Conservation (phyloP, 306 rosid genomes). For the Quercus bicolor region DNA sequence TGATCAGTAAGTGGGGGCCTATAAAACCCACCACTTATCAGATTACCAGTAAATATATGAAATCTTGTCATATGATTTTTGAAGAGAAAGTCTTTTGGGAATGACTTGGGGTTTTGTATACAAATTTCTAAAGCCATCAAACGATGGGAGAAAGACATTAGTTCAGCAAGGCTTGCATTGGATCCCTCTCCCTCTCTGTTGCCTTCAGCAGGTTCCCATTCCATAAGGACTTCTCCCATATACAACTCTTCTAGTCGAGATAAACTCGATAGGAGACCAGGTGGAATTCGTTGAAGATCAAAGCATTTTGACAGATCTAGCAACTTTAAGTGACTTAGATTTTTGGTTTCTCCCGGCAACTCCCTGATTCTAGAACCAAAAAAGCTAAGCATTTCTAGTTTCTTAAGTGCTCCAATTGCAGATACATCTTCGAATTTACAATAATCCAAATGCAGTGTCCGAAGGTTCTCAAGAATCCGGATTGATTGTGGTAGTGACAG, state of each 20-base stretch:
- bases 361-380: not conserved
- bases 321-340: not conserved
- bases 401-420: not conserved
- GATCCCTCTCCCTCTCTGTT: not conserved
- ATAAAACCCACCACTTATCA: not conserved
- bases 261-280: not conserved
- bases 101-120: not conserved
- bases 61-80: too few relatives aligned
- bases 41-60: too few relatives aligned
- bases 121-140: slow-evolving; percentile 5
- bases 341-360: not conserved
- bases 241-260: not conserved
- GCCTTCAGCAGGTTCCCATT: not conserved
- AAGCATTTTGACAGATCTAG: not conserved
- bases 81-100: too few relatives aligned
- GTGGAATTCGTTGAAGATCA: not conserved
- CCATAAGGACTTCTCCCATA: too few relatives aligned
- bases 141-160: slow-evolving; percentile 1
- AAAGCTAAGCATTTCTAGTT: not conserved
- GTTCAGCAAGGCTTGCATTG: slow-evolving; percentile 16
- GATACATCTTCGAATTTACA: not conserved
- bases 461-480: not conserved
- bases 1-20: not conserved
- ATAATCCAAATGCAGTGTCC: not conserved
- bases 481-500: not conserved